A percentile compares a stretch with the other conserved stretches of the same genome.
Conservation (phyloP, 257 asterid species). For the Henckelia pumila region DNA sequence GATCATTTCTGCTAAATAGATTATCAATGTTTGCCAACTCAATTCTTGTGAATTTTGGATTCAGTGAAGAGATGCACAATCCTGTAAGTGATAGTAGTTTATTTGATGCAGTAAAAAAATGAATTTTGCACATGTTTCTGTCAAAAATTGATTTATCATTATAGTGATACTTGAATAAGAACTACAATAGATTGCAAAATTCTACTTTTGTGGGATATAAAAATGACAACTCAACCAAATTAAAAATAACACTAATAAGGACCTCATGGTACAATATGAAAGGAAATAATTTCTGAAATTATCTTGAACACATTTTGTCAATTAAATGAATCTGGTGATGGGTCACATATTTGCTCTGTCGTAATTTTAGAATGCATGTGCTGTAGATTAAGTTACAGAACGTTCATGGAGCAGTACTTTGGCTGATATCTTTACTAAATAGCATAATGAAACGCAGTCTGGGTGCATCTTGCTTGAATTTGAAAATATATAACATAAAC, state of each 20-base stretch:
- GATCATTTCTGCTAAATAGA: constrained; percentile 69
- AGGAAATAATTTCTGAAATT: not conserved
- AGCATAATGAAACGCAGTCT: too few species aligned
- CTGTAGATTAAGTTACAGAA: constrained; percentile 2
- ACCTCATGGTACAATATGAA: not conserved
- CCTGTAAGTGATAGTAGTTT: constrained; percentile 56
- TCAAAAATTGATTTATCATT: not conserved
- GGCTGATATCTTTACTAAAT: not conserved
- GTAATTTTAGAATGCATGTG: not conserved
- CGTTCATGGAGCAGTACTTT: not conserved
- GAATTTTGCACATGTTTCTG: constrained; percentile 4
- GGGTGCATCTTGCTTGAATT: not conserved
- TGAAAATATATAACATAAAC: not conserved
- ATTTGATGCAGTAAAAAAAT: constrained; percentile 11
- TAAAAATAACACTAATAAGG: not conserved
- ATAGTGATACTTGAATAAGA: not conserved
- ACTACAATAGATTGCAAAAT: not conserved
- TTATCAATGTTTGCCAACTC: constrained; percentile 64
- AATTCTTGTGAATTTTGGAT: constrained; percentile 67
- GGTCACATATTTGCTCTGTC: not conserved
- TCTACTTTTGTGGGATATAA: not conserved
- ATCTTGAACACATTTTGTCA: not conserved
- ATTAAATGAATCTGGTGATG: constrained; percentile 1
- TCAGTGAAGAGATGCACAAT: constrained; percentile 83
- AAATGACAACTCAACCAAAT: not conserved